phyloP scores from a whole-genome alignment of 331 rosid species.

The Pyracantha coccinea region DNA sequence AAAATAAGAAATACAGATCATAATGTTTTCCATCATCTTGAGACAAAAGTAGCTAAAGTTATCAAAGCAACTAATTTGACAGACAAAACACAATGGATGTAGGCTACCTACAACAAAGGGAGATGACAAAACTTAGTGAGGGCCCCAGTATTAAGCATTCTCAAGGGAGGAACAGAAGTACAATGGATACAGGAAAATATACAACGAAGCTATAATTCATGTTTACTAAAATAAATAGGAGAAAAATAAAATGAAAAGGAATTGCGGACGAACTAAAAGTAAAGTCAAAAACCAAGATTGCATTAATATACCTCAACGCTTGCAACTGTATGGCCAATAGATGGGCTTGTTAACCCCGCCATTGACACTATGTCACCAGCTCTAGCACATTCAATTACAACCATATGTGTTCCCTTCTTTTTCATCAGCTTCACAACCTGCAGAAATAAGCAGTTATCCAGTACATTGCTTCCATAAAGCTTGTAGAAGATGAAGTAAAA shows the following conservation, averaged over 20 bases:
- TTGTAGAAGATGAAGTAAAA: background rate
- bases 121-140: background rate
- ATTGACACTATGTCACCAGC: constrained; percentile 94
- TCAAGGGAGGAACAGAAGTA: background rate
- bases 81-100: background rate
- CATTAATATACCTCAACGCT: constrained; percentile 48
- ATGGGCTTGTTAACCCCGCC: constrained; percentile 78
- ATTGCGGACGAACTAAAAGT: too few species aligned
- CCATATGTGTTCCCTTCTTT: constrained; percentile 76
- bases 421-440: constrained; percentile 89
- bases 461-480: background rate
- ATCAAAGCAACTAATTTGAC: background rate
- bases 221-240: background rate
- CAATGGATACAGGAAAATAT: background rate
- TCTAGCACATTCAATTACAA: constrained; percentile 72
- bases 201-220: background rate
- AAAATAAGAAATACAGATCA: background rate
- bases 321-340: constrained; percentile 90
- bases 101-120: background rate
- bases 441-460: constrained; percentile 8
- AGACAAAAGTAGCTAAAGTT: background rate
- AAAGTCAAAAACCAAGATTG: background rate
- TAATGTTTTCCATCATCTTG: background rate
- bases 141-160: background rate
- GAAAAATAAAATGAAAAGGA: background rate